These are phyloP conservation scores for Penicillium sp. DNA, from an alignment of 2,329 filamentous ascomycete species.

Conservation along the genomic window DNA sequence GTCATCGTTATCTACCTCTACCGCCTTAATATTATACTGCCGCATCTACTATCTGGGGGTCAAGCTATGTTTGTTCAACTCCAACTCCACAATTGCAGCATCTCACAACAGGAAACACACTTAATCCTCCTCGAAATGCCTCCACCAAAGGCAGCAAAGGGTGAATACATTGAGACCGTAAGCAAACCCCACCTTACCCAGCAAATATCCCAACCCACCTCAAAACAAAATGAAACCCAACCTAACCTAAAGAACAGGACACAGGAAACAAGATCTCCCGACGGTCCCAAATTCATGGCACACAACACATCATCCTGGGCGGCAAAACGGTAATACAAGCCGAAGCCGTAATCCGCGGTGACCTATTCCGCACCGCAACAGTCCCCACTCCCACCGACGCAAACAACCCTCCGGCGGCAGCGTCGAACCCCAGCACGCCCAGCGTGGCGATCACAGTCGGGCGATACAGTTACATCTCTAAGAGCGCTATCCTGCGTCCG, in stretches of 20 bases:
- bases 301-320: conserved; percentile 95
- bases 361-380: conserved; percentile 61
- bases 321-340: conserved; percentile 95
- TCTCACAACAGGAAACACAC: background rate
- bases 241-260: conserved; percentile 58
- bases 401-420: conserved; percentile 33
- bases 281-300: conserved; percentile 85
- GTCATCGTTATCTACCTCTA: background rate
- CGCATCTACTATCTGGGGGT: background rate
- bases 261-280: conserved; percentile 98
- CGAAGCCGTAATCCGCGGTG: conserved; percentile 89
- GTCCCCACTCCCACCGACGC: conserved; percentile 26
- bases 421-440: conserved; percentile 32
- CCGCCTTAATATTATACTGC: conserved; percentile 6
- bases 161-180: conserved; percentile 97
- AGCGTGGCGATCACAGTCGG: conserved; percentile 74
- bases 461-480: conserved; percentile 83
- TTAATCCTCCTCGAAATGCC: conserved; percentile 55
- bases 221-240: background rate
- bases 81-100: background rate
- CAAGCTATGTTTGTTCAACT: background rate
- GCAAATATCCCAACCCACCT: background rate
- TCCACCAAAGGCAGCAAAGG: conserved; percentile 69
- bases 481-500: conserved; percentile 74
- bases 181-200: conserved; percentile 22